These are phyloP conservation scores for Apophysomyces elegans DNA, from an alignment of 371 early-diverging fungal genomes.

Conservation along the genomic window DNA sequence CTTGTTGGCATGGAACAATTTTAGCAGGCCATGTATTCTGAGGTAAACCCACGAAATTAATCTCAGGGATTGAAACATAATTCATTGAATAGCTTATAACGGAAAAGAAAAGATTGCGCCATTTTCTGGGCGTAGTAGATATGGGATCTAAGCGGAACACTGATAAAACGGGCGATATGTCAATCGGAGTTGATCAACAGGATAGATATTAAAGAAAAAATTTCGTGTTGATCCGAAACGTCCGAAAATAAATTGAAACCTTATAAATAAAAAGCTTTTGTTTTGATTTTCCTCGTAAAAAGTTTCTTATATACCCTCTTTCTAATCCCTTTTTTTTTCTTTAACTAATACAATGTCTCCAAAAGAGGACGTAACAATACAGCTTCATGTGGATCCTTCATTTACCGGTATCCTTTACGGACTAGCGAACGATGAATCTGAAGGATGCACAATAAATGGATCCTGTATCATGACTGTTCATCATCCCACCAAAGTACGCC, in stretches of 20 bases:
- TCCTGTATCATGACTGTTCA: slow-evolving; percentile 34
- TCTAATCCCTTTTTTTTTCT: slow-evolving; percentile 20
- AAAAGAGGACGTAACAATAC: slow-evolving; percentile 47
- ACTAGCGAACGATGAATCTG: slow-evolving; percentile 48
- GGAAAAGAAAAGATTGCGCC: too few relatives aligned
- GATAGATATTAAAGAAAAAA: neutral
- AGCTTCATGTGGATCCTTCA: slow-evolving; percentile 39
- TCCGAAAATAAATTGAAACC: slow-evolving; percentile 1
- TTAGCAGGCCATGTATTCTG: too few relatives aligned
- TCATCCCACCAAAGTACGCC: slow-evolving; percentile 44
- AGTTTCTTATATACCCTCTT: neutral
- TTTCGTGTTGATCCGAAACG: slow-evolving; percentile 6
- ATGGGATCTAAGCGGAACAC: too few relatives aligned
- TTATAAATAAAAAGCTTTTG: neutral
- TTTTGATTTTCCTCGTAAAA: neutral
- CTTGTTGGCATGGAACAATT: too few relatives aligned
- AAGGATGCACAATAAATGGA: slow-evolving; percentile 50
- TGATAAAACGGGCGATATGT: neutral
- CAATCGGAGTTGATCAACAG: slow-evolving; percentile 4
- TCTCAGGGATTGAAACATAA: too few relatives aligned
- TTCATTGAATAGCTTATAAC: too few relatives aligned
- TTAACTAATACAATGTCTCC: slow-evolving; percentile 9
- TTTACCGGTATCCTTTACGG: slow-evolving; percentile 53
- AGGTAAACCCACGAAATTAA: too few relatives aligned
- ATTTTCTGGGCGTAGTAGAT: too few relatives aligned